These are phyloP conservation scores for Termitomyces eurrhizus DNA, from an alignment of 768 basidiomycete genomes.

Conservation along the genomic window DNA sequence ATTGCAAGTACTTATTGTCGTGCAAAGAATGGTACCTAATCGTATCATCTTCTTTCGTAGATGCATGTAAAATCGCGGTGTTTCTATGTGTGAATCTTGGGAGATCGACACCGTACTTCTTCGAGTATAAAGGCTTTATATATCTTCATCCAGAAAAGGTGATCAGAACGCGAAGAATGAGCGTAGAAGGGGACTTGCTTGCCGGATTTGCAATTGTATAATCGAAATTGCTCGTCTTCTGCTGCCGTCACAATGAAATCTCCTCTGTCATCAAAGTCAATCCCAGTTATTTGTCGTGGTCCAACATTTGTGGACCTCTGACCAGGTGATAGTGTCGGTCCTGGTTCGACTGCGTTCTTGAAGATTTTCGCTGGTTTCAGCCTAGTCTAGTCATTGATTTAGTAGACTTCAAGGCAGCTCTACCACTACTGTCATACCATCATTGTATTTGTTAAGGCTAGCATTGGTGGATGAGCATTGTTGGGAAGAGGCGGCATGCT, in stretches of 20 bases:
- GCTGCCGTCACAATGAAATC: conserved; percentile 81
- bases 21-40: conserved; percentile 93
- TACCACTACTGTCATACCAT: conserved; percentile 40
- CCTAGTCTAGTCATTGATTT: conserved; percentile 43
- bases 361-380: conserved; percentile 90
- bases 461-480: conserved; percentile 27
- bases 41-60: conserved; percentile 93
- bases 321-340: conserved; percentile 42
- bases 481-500: conserved; percentile 40
- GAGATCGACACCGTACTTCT: conserved; percentile 95
- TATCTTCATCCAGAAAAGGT: conserved; percentile 41
- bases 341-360: conserved; percentile 69
- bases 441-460: conserved; percentile 42
- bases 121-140: conserved; percentile 77
- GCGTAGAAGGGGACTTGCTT: conserved; percentile 64
- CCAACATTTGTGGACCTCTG: conserved; percentile 38
- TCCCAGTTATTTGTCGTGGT: conserved; percentile 78
- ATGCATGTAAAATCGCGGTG: conserved; percentile 81
- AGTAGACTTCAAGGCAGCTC: conserved; percentile 8
- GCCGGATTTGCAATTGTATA: conserved; percentile 88
- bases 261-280: conserved; percentile 89
- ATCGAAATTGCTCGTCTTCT: conserved; percentile 88
- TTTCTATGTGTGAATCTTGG: conserved; percentile 94
- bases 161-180: conserved; percentile 17
- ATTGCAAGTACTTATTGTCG: conserved; percentile 94